Evolutionary conservation across 306 rosid genomes (phyloP), one percentile per base, ranked within the genome.

Genomic region (Lithocarpus polystachyus): DNA sequence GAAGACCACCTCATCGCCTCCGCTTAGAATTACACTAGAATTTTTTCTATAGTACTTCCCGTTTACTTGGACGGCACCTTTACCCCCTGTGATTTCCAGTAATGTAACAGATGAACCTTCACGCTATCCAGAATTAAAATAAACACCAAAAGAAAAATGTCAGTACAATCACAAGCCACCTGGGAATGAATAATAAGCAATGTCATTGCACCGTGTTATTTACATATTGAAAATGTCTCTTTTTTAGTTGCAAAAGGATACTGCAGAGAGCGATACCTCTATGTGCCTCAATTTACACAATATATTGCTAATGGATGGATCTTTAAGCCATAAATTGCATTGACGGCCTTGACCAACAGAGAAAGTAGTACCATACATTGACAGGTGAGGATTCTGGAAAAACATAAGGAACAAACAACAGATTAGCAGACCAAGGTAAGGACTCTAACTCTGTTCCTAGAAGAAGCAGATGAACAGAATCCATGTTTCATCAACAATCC

Each of bases 1-100:
- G 72, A 96, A 96, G 75, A 93, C 90, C 64, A 96, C 85, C 86
- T 96, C 99, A 69, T 96, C 99, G 4, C 99, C 99, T 82, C 96
- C 97, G 19, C 68, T 90, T 62, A 96, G 84, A 68, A 84, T 74
- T 37, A 88, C 75, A 54, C 89, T 86, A 61, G 89, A 78, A 82
- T 78, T 88, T 85, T 86, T 92, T 55, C 73, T 84, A 75, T 40
- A 59, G 17, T 67, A 68, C 87, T 84, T 89, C 20, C 97, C 97
- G 71, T 96, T 96, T 20, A 96, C 96, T 79, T 78, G 90, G 75
- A 96, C 96, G 28, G 61, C 68, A 29, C 98, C 97, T 77, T 91
- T 89, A 57, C 88, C 84, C 70, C 99, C 97, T 4, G 82, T 82
- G 82, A 89, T 84, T 83, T 96, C 98, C 79, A 96, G 87, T 80